These are phyloP conservation scores for Fonsecaea multimorphosa DNA, from an alignment of 2,329 filamentous ascomycete species.

Conservation along the genomic window DNA sequence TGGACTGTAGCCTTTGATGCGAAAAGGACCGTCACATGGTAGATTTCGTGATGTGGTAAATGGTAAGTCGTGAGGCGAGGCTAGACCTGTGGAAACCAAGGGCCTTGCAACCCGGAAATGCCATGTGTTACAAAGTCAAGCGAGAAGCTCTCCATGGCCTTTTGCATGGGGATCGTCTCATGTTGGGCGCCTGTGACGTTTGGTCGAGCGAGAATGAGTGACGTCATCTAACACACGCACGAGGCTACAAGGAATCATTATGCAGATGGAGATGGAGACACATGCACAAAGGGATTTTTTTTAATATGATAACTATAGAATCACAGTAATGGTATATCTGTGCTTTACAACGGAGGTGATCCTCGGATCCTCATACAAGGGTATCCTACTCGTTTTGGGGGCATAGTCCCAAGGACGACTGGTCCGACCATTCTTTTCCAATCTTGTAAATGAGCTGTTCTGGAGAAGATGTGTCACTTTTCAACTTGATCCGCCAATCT, in stretches of 20 bases:
- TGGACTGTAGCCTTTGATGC: neutral
- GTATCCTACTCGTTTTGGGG: too few species aligned
- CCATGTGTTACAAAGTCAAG: neutral
- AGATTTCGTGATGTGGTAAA: neutral
- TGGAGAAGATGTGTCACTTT: neutral
- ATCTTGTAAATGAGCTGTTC: neutral
- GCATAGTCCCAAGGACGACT: too few species aligned
- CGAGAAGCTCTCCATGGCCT: neutral
- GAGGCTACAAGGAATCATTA: neutral
- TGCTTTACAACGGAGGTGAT: neutral
- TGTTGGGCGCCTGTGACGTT: neutral
- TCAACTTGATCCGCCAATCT: neutral
- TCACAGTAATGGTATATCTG: neutral
- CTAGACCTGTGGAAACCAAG: neutral
- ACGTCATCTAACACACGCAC: neutral
- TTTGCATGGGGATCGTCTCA: neutral
- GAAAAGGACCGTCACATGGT: neutral
- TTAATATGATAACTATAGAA: neutral
- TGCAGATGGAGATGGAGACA: neutral
- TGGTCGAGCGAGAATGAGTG: neutral
- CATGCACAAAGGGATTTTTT: neutral
- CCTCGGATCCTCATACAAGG: neutral
- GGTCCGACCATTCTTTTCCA: too few species aligned
- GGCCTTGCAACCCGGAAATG: neutral
- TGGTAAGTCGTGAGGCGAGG: neutral